Conservation (phyloP, 306 rosid species). For the Ormosia emarginata region DNA sequence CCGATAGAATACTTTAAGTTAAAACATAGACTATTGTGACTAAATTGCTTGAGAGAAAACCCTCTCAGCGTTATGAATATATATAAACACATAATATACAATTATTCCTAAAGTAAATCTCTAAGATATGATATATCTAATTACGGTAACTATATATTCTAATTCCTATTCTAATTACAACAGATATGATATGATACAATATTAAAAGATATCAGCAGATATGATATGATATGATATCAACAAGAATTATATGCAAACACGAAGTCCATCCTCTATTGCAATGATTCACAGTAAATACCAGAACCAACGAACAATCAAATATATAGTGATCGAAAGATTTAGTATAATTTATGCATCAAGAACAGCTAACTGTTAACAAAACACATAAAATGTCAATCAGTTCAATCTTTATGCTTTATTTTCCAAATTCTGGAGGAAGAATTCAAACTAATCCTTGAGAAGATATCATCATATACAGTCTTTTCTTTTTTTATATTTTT, state of each 20-base stretch:
- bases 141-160: no score
- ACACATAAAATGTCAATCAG: neutral
- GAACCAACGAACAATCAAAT: constrained; percentile 1
- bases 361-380: neutral
- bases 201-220: no score
- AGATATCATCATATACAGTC: neutral
- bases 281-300: neutral
- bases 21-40: no score
- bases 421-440: constrained; percentile 10
- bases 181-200: no score
- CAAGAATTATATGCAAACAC: neutral
- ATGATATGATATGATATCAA: no score
- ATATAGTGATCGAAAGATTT: neutral
- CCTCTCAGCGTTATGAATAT: no score
- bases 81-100: no score
- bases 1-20: neutral
- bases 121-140: no score
- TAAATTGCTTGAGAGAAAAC: no score
- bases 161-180: no score
- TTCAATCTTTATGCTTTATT: neutral
- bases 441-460: constrained; percentile 1
- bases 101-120: no score
- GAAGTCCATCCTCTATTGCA: neutral
- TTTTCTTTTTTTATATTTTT: neutral
- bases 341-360: neutral